These are phyloP conservation scores for Curvularia sp. DNA, from an alignment of 2,329 filamentous ascomycete genomes.

Conservation along the genomic window DNA sequence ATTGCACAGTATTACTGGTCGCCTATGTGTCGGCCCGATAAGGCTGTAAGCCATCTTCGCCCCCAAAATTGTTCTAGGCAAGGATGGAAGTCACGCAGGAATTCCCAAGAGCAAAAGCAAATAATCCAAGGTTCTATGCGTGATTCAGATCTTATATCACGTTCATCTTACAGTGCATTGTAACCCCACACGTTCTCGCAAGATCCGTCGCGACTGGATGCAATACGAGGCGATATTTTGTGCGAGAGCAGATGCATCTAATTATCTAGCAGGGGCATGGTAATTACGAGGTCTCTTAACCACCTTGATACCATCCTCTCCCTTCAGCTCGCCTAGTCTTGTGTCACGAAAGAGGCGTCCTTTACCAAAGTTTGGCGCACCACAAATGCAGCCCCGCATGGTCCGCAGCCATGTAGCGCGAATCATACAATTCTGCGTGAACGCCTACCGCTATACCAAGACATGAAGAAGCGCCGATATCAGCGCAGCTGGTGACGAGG, in stretches of 20 bases:
- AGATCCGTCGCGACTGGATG: background rate
- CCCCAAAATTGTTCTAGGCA: background rate
- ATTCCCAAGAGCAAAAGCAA: background rate
- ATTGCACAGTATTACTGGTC: background rate
- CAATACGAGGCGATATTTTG: background rate
- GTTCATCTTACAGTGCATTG: background rate
- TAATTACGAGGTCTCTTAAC: background rate
- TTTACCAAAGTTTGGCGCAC: background rate
- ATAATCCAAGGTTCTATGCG: background rate
- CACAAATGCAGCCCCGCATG: slow-evolving; percentile 3
- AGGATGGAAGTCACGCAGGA: background rate
- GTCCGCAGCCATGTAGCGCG: background rate
- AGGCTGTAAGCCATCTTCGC: background rate
- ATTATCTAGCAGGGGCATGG: background rate
- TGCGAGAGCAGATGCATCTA: background rate
- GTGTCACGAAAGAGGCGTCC: background rate
- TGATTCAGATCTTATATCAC: background rate
- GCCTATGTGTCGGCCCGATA: background rate
- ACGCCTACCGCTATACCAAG: slow-evolving; percentile 1
- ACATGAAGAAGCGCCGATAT: slow-evolving; percentile 1
- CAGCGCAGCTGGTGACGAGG: background rate
- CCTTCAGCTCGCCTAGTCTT: slow-evolving; percentile 3
- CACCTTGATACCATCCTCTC: background rate
- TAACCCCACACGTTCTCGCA: background rate
- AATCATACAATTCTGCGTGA: background rate